Conservation (phyloP, 1,284 basidiomycete species). For the Pascua guehoae region DNA sequence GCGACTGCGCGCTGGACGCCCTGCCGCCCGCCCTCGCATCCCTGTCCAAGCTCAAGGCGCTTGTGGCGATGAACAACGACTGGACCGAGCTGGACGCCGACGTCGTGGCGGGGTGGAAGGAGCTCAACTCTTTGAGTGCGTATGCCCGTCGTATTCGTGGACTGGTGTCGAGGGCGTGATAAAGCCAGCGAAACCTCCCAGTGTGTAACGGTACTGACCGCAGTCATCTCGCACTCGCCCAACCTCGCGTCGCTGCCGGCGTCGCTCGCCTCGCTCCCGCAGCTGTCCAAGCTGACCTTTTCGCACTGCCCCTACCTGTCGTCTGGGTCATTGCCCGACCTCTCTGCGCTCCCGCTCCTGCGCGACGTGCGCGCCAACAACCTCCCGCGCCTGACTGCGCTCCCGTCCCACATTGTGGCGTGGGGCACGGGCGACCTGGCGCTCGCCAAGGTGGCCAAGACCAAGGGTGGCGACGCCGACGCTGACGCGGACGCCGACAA, state of each 20-base stretch:
- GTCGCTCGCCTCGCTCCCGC: slow-evolving; percentile 21
- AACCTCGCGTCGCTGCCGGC: slow-evolving; percentile 30
- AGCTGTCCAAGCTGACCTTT: slow-evolving; percentile 45
- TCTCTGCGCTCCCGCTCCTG: slow-evolving; percentile 39
- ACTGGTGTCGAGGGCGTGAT: too few relatives aligned
- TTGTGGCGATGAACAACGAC: slow-evolving; percentile 44
- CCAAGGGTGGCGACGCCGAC: slow-evolving; percentile 4
- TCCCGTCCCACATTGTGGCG: slow-evolving; percentile 30
- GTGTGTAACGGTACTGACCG: background rate
- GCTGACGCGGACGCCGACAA: background rate
- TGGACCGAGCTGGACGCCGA: slow-evolving; percentile 33
- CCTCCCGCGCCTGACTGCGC: slow-evolving; percentile 31
- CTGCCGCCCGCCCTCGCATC: slow-evolving; percentile 24
- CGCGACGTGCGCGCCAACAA: slow-evolving; percentile 46
- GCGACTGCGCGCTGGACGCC: slow-evolving; percentile 27
- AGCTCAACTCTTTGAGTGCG: slow-evolving; percentile 45
- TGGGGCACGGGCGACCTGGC: slow-evolving; percentile 43
- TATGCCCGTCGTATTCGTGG: background rate
- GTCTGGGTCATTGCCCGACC: slow-evolving; percentile 31
- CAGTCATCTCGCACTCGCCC: slow-evolving; percentile 45
- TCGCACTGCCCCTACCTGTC: slow-evolving; percentile 42
- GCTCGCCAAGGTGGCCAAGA: slow-evolving; percentile 1
- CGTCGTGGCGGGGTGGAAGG: slow-evolving; percentile 32
- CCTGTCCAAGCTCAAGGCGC: slow-evolving; percentile 38
- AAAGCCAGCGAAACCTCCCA: background rate